A percentile compares a stretch with the other conserved stretches of the same genome.
These are phyloP conservation scores for Anastatica hierochuntica DNA, from an alignment of 345 rosid species.

Conservation along the genomic window DNA sequence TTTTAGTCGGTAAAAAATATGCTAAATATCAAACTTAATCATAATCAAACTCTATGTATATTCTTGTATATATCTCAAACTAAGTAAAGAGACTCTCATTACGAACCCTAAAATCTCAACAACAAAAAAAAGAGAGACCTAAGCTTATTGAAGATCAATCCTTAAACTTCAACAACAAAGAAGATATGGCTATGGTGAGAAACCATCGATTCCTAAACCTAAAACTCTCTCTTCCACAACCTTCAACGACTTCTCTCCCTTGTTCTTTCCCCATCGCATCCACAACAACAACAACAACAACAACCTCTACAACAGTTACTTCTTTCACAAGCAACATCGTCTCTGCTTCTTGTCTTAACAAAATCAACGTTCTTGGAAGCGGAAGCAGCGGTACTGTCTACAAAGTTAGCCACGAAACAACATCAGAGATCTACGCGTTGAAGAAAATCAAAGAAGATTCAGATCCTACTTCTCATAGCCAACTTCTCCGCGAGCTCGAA, in stretches of 20 bases:
- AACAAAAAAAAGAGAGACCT: too few species aligned
- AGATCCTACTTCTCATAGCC: constrained; percentile 43
- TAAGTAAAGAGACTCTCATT: too few species aligned
- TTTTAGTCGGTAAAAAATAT: too few species aligned
- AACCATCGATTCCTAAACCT: too few species aligned
- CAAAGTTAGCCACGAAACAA: constrained; percentile 46
- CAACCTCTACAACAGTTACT: background rate
- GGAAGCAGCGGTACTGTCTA: constrained; percentile 83
- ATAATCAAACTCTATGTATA: too few species aligned
- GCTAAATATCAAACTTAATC: too few species aligned
- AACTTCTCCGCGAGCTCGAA: constrained; percentile 48
- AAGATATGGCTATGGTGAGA: too few species aligned
- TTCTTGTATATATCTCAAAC: too few species aligned
- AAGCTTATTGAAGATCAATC: too few species aligned
- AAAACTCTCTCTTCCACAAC: constrained; percentile 42
- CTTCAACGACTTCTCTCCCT: constrained; percentile 14
- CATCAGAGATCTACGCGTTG: constrained; percentile 49
- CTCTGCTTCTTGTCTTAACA: constrained; percentile 42
- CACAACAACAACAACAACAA: too few species aligned
- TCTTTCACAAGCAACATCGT: constrained; percentile 4
- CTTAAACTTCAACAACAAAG: too few species aligned
- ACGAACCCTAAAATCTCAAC: too few species aligned
- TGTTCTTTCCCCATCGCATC: constrained; percentile 1
- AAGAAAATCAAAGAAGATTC: constrained; percentile 46
- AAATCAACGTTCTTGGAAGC: constrained; percentile 50